phyloP scores from a whole-genome alignment of 768 basidiomycete genomes.

The Gloeostereum incarnatum region DNA sequence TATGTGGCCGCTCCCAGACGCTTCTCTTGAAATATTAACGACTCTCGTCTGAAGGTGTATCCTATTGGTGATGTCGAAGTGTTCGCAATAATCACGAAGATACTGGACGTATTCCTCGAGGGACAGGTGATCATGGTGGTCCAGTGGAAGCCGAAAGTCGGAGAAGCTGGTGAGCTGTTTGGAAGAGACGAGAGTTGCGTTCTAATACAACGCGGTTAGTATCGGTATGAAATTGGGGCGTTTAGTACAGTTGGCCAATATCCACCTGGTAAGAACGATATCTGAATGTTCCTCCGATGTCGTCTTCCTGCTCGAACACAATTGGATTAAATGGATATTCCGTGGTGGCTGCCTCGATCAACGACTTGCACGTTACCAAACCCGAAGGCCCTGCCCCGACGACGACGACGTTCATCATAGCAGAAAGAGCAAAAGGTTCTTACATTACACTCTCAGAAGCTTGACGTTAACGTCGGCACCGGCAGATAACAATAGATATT shows the following conservation, averaged over 20 bases:
- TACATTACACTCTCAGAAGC: no score
- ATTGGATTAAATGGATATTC: slow-evolving; percentile 39
- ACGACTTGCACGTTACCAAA: slow-evolving; percentile 37
- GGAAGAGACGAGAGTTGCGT: slow-evolving; percentile 41
- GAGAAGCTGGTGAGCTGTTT: slow-evolving; percentile 54
- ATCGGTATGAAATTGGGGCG: no score
- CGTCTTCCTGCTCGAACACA: slow-evolving; percentile 36
- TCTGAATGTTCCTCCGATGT: slow-evolving; percentile 44
- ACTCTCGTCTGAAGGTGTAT: slow-evolving; percentile 29
- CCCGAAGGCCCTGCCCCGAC: slow-evolving; percentile 42
- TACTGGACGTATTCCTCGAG: slow-evolving; percentile 44
- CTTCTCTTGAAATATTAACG: slow-evolving; percentile 22
- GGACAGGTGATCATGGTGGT: slow-evolving; percentile 38
- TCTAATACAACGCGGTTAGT: slow-evolving; percentile 17
- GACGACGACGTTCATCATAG: slow-evolving; percentile 27
- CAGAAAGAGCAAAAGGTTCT: no score
- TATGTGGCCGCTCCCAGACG: slow-evolving; percentile 22
- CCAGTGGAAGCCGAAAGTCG: slow-evolving; percentile 42
- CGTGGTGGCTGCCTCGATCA: slow-evolving; percentile 26
- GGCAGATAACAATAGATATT: no score
- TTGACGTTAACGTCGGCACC: no score
- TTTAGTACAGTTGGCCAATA: no score
- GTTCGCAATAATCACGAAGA: slow-evolving; percentile 31
- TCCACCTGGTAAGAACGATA: slow-evolving; percentile 36
- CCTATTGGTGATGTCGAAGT: slow-evolving; percentile 28